phyloP scores from a whole-genome alignment of 768 basidiomycete genomes.

The Boletus edulis region DNA sequence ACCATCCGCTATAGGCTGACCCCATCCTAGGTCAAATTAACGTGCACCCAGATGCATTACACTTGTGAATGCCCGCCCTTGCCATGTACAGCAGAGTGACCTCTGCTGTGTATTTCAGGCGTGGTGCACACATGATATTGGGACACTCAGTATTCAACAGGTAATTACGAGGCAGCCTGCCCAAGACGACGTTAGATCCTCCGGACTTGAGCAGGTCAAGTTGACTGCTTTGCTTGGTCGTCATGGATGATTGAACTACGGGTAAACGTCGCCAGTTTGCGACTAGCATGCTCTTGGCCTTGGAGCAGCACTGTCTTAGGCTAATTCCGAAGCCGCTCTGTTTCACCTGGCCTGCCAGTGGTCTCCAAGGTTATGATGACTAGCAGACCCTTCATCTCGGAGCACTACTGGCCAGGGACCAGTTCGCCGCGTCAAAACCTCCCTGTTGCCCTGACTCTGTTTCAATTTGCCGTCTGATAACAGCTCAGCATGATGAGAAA shows the following conservation, averaged over 20 bases:
- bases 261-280: too few species aligned
- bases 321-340: too few species aligned
- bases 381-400: too few species aligned
- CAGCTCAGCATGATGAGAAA: background rate
- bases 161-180: background rate
- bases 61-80: constrained; percentile 23
- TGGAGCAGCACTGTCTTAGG: background rate
- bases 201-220: background rate
- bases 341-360: too few species aligned
- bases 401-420: too few species aligned
- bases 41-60: constrained; percentile 9
- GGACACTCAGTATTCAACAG: background rate
- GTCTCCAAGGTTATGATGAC: too few species aligned
- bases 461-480: background rate
- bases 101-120: constrained; percentile 26
- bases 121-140: constrained; percentile 19
- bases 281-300: too few species aligned
- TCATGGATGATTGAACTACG: background rate
- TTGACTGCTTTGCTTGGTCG: background rate
- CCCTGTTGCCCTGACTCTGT: background rate
- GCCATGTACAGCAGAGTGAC: constrained; percentile 22
- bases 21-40: too few species aligned
- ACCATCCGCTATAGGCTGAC: too few species aligned
- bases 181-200: background rate
- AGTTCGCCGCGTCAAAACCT: background rate